Evolutionary conservation across 176 grass and related monocot genomes (phyloP).

Genomic region (Phragmites australis): DNA sequence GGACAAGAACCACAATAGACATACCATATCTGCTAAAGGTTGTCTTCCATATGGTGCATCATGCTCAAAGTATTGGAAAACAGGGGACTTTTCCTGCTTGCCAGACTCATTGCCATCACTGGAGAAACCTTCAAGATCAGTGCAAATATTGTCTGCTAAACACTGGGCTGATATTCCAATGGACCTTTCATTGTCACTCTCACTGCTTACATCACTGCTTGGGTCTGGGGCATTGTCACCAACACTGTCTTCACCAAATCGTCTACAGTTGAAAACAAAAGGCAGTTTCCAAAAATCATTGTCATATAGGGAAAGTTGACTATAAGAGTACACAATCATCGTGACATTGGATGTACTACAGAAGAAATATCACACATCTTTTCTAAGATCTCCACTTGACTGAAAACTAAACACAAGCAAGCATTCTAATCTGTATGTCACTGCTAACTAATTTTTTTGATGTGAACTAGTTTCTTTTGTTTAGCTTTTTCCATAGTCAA

Average conservation of each 20-base stretch:
- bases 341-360: neutral
- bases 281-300: neutral
- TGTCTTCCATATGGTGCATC: constrained; percentile 79
- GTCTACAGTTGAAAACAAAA: constrained; percentile 24
- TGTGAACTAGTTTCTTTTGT: neutral
- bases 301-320: neutral
- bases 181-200: constrained; percentile 44
- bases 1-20: constrained; percentile 14
- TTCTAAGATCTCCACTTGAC: neutral
- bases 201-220: constrained; percentile 56
- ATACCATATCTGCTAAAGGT: constrained; percentile 81
- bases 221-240: constrained; percentile 45
- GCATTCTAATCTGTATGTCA: neutral
- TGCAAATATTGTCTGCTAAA: constrained; percentile 35
- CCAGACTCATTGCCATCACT: constrained; percentile 45
- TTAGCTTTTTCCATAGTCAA: neutral
- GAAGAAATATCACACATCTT: neutral
- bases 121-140: constrained; percentile 51
- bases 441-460: neutral
- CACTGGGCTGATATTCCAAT: constrained; percentile 11
- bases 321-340: neutral
- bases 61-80: constrained; percentile 73
- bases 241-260: constrained; percentile 49
- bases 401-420: neutral
- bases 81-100: constrained; percentile 29